phyloP scores from a whole-genome alignment of 805 yeast species.

The Monosporozyma aquatica region DNA sequence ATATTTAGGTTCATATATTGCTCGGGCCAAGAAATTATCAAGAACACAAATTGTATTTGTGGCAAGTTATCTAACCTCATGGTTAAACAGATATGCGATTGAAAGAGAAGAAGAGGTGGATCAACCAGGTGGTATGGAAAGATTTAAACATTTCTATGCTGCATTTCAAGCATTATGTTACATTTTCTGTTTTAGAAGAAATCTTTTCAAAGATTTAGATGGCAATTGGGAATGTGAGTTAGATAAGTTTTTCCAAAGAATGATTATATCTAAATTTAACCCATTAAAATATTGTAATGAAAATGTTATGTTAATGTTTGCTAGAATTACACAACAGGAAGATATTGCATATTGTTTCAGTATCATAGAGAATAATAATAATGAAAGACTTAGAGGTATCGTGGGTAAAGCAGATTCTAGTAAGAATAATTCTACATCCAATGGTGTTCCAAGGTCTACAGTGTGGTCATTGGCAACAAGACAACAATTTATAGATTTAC shows the following conservation, averaged over 20 bases:
- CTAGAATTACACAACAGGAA: constrained; percentile 81
- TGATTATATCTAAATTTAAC: constrained; percentile 80
- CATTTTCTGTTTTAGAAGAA: constrained; percentile 83
- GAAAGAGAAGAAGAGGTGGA: constrained; percentile 82
- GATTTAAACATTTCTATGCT: constrained; percentile 82
- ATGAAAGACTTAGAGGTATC: constrained; percentile 36
- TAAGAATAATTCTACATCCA: constrained; percentile 14
- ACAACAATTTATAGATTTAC: constrained; percentile 80
- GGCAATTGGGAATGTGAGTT: constrained; percentile 67
- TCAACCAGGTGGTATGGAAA: constrained; percentile 68
- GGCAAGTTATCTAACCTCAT: constrained; percentile 68
- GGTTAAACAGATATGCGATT: constrained; percentile 72
- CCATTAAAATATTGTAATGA: constrained; percentile 91
- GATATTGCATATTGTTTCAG: constrained; percentile 90
- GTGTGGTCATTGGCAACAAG: constrained; percentile 43
- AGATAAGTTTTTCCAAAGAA: constrained; percentile 79
- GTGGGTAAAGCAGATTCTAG: constrained; percentile 27
- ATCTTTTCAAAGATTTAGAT: constrained; percentile 39
- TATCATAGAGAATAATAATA: constrained; percentile 81
- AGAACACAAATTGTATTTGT: constrained; percentile 72
- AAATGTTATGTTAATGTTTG: constrained; percentile 88
- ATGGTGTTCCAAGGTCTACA: background rate
- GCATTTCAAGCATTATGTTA: constrained; percentile 84
- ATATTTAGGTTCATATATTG: constrained; percentile 80
- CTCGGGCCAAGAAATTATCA: constrained; percentile 70